Evolutionary conservation across 805 yeast species (phyloP), one percentile per base, ranked within the genome.

Genomic region (Candida saitoana): DNA sequence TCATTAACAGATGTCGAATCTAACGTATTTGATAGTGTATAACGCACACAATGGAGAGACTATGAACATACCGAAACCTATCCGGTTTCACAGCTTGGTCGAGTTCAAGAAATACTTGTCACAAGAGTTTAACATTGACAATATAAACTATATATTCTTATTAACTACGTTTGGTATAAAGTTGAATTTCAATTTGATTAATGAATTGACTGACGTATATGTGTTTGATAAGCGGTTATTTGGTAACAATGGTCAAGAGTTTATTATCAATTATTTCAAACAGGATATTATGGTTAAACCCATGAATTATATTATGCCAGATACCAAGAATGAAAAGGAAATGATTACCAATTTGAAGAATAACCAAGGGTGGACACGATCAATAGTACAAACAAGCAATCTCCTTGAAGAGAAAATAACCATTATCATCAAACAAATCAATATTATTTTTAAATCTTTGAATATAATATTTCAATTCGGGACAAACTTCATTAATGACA

Each of bases 81-180:
- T 70, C 27, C 54, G 73, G 44, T 69, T 59, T 45, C 69, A 65
- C 38, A 56, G 58, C n/a, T 40, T 67, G 30, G 45, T 42, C 4
- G 58, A 56, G 14, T 62, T 70, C 49, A 69, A 67, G 41, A 45
- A 40, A 5, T 61, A 50, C 39, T 27, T 69, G 9, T 49, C 48
- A 29, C 65, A 62, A 39, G 41, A 55, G 25, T 63, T 69, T 39
- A 20, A 47, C 5, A 50, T 57, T 12, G 61, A 52, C 15, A 48
- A 48, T 34, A 41, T 39, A 1, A 71, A 63, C 12, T 56, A 65
- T 45, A 48, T 69, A n/a, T 68, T 84, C 48, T 62, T 84, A 11
- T 59, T 84, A 30, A 73, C 88, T 2, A 78, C 88, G 1, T 80
- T 75, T 56, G 90, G 90, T 0, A 71, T 77, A 36, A 79, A 76